phyloP scores from a whole-genome alignment of 106 monocot genomes.

The Dioscorea alata region DNA sequence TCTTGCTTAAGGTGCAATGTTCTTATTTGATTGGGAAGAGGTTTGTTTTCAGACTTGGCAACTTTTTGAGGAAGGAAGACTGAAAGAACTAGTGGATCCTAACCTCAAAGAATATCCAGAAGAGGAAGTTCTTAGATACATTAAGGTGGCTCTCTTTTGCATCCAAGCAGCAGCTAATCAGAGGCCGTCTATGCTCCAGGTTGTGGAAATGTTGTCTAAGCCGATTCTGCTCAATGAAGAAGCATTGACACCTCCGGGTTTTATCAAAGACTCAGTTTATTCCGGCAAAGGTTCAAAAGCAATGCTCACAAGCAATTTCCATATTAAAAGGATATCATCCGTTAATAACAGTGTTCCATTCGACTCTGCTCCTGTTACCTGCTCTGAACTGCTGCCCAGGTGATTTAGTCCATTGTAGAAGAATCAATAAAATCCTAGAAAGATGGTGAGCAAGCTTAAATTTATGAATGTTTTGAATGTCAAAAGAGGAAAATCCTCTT shows the following conservation, averaged over 20 bases:
- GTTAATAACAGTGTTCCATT: not conserved
- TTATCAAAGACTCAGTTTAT: slow-evolving; percentile 18
- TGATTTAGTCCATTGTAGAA: not conserved
- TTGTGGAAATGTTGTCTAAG: slow-evolving; percentile 58
- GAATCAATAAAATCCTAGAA: no score
- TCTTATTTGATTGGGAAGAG: slow-evolving; percentile 6
- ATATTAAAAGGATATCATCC: slow-evolving; percentile 7
- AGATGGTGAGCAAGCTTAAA: no score
- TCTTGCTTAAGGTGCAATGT: no score
- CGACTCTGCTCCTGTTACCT: not conserved
- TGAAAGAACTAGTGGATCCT: slow-evolving; percentile 44
- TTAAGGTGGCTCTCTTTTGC: slow-evolving; percentile 57
- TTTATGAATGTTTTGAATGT: no score
- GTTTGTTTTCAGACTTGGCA: slow-evolving; percentile 45
- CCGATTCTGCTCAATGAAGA: slow-evolving; percentile 36
- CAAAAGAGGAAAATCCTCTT: no score
- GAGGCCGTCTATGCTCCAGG: slow-evolving; percentile 60
- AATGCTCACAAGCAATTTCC: slow-evolving; percentile 8
- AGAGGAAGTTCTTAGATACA: slow-evolving; percentile 52
- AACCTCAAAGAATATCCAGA: slow-evolving; percentile 36
- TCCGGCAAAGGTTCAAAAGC: not conserved
- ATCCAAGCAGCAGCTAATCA: slow-evolving; percentile 49
- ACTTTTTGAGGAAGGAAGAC: slow-evolving; percentile 39
- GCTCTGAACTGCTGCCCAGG: slow-evolving; percentile 40
- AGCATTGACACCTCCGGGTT: slow-evolving; percentile 52